Percentiles rank a stretch among this genome's conserved stretches.
These are phyloP conservation scores for Trichoderma sp. DNA, from an alignment of 2,329 filamentous ascomycete species.

Conservation along the genomic window DNA sequence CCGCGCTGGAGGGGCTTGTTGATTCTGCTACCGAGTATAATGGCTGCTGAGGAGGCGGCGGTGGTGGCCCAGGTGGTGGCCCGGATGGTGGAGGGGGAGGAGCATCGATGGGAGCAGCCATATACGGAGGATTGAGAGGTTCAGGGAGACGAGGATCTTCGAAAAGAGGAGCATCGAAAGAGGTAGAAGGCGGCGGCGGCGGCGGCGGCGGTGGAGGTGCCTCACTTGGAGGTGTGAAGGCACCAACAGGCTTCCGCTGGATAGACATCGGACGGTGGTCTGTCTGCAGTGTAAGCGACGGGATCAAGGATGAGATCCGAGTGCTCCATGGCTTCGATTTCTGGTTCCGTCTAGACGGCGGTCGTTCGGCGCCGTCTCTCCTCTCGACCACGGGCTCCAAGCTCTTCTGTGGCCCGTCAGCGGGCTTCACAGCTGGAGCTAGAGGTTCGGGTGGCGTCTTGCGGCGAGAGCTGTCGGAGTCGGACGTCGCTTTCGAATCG, in stretches of 20 bases:
- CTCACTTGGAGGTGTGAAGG: constrained; percentile 27
- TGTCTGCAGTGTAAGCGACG: constrained; percentile 42
- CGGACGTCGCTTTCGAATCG: constrained; percentile 31
- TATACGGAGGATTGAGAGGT: background rate
- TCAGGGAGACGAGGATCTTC: background rate
- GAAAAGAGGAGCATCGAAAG: background rate
- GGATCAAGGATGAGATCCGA: constrained; percentile 42
- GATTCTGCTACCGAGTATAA: constrained; percentile 12
- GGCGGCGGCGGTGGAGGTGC: constrained; percentile 27
- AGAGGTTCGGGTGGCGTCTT: constrained; percentile 32
- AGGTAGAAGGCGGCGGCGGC: background rate
- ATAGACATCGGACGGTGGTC: constrained; percentile 33
- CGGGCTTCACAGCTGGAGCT: constrained; percentile 25
- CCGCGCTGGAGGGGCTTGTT: constrained; percentile 6
- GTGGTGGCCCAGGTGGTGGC: background rate
- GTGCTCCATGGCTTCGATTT: constrained; percentile 42
- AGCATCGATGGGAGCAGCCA: constrained; percentile 7
- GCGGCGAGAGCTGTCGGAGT: constrained; percentile 25
- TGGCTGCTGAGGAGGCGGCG: constrained; percentile 4
- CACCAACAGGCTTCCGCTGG: constrained; percentile 33
- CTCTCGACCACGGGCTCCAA: background rate
- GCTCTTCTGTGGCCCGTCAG: constrained; percentile 17
- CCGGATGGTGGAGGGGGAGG: constrained; percentile 3
- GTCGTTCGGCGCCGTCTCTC: constrained; percentile 28
- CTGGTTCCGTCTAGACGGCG: constrained; percentile 31